phyloP scores from a whole-genome alignment of 106 monocot species.

The Xerophyta viscosa region DNA sequence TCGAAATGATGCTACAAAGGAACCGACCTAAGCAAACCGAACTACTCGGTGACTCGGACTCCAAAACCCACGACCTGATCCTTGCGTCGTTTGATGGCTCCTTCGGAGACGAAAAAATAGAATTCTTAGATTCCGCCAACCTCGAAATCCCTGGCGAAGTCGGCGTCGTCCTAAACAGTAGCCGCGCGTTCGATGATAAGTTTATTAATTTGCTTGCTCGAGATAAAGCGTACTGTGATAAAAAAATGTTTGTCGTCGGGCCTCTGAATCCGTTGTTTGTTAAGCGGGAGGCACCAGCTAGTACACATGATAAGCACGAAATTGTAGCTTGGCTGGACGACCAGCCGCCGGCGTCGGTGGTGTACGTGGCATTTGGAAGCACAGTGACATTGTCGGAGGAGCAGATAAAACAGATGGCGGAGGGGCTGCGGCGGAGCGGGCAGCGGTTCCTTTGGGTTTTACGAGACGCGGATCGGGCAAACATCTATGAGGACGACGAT shows the following conservation, averaged over 20 bases:
- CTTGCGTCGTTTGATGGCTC: too few relatives aligned
- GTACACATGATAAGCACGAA: background rate
- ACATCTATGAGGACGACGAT: background rate
- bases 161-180: constrained; percentile 51
- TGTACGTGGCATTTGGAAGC: too few relatives aligned
- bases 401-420: constrained; percentile 30
- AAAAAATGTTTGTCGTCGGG: constrained; percentile 26
- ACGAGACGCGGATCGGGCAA: constrained; percentile 10
- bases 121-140: constrained; percentile 20
- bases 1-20: too few relatives aligned
- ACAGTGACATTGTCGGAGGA: constrained; percentile 16
- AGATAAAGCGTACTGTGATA: constrained; percentile 5
- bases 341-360: constrained; percentile 15
- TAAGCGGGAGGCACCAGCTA: too few relatives aligned
- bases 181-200: constrained; percentile 39
- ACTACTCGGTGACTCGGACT: too few relatives aligned
- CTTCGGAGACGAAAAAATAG: too few relatives aligned
- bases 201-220: constrained; percentile 38
- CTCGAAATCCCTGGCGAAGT: background rate
- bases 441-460: constrained; percentile 51
- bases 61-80: too few relatives aligned
- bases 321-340: constrained; percentile 18
- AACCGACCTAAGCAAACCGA: too few relatives aligned
- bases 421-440: constrained; percentile 19
- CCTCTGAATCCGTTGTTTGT: too few relatives aligned